phyloP scores from a whole-genome alignment of 73 alveolate genomes.

The Paraurostyla sp. region DNA sequence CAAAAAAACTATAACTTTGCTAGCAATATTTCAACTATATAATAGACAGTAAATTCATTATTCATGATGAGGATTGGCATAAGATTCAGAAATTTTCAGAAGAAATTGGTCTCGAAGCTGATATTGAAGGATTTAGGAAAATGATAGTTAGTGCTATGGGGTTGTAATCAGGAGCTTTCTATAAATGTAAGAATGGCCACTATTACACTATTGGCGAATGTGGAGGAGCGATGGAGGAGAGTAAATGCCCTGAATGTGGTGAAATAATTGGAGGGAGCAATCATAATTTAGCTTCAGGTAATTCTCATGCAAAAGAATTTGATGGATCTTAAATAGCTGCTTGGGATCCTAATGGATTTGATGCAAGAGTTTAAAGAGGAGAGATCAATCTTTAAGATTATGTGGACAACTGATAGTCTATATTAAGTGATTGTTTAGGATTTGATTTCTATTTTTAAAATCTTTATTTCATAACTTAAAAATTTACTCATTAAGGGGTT shows the following conservation, averaged over 20 bases:
- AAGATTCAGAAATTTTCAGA: not conserved
- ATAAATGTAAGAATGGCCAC: constrained; percentile 88
- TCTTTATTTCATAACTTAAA: no score
- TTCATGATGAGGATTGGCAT: not conserved
- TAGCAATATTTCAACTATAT: not conserved
- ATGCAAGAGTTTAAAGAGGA: not conserved
- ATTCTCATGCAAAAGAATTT: constrained; percentile 62
- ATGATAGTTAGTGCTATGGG: not conserved
- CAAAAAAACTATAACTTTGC: not conserved
- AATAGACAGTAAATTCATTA: not conserved
- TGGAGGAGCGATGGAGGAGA: constrained; percentile 82
- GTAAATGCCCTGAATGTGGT: constrained; percentile 80
- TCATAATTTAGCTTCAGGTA: constrained; percentile 68
- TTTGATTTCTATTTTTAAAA: no score
- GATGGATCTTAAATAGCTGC: constrained; percentile 37
- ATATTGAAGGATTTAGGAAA: not conserved
- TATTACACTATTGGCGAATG: constrained; percentile 84
- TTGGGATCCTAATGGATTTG: constrained; percentile 42
- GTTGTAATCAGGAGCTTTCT: constrained; percentile 54
- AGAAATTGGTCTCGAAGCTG: not conserved
- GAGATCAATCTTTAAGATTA: not conserved
- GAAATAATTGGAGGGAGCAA: constrained; percentile 73
- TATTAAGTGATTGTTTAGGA: no score
- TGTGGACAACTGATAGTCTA: not conserved
- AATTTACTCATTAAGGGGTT: no score